Conservation (phyloP, 164 flowering plant species). For the Vitis riparia region DNA sequence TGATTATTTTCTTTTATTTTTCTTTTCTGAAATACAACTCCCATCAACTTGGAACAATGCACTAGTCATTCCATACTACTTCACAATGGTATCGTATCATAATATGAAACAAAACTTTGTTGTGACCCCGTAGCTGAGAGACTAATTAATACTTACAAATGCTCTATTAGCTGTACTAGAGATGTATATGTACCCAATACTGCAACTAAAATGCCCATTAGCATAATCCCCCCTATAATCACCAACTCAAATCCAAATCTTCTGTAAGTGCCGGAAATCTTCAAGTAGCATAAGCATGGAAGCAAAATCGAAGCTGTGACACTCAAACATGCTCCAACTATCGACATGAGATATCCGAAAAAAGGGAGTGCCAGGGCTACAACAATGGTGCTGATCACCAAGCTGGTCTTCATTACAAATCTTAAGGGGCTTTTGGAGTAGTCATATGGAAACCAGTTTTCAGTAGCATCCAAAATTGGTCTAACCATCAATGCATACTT, state of each 20-base stretch:
- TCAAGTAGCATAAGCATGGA: constrained; percentile 21
- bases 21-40: no score
- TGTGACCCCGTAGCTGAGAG: no score
- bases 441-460: constrained; percentile 5
- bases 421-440: constrained; percentile 3
- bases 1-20: no score
- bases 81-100: no score
- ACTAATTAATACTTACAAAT: no score
- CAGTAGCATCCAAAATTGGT: constrained; percentile 16
- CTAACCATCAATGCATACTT: constrained; percentile 21
- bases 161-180: no score
- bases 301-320: constrained; percentile 18
- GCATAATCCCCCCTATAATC: neutral
- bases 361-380: constrained; percentile 14
- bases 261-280: constrained; percentile 12
- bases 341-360: constrained; percentile 15
- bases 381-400: constrained; percentile 18
- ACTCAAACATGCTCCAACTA: constrained; percentile 22
- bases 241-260: constrained; percentile 5
- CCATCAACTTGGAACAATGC: no score
- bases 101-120: no score
- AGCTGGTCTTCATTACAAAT: neutral
- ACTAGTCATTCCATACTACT: no score
- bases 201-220: constrained; percentile 8
- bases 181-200: constrained; percentile 8